phyloP scores from a whole-genome alignment of 1,284 basidiomycete genomes.

The Sutorius eximius region DNA sequence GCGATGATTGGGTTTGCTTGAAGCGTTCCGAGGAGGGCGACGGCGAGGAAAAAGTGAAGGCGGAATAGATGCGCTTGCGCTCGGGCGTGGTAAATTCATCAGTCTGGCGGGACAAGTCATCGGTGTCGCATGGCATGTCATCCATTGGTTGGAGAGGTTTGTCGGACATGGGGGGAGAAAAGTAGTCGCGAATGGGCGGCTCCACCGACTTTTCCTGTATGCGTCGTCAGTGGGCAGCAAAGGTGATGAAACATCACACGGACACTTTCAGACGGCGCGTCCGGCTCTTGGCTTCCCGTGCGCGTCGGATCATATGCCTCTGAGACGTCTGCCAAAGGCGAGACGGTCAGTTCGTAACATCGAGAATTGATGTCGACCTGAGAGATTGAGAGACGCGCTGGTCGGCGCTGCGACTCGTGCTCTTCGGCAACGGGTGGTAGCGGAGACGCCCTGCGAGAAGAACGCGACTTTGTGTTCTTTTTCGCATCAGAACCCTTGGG shows the following conservation, averaged over 20 bases:
- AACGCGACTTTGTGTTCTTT: conserved; percentile 34
- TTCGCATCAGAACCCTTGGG: conserved; percentile 23
- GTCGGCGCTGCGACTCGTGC: conserved; percentile 33
- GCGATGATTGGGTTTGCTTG: conserved; percentile 35
- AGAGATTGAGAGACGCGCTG: conserved; percentile 24
- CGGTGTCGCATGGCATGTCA: conserved; percentile 18
- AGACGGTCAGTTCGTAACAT: conserved; percentile 64
- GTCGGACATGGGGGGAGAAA: conserved; percentile 37
- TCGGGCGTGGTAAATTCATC: conserved; percentile 64
- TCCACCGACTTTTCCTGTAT: conserved; percentile 50
- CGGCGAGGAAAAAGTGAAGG: conserved; percentile 74
- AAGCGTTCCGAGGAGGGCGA: conserved; percentile 57
- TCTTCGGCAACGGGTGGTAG: conserved; percentile 50
- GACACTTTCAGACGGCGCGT: conserved; percentile 26
- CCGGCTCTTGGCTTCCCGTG: conserved; percentile 40
- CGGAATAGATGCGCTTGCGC: conserved; percentile 65
- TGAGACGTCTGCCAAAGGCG: conserved; percentile 62
- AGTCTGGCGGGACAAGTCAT: conserved; percentile 29
- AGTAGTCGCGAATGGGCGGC: conserved; percentile 54
- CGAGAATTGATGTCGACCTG: conserved; percentile 49
- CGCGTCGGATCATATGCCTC: conserved; percentile 45
- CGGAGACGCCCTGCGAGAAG: conserved; percentile 41
- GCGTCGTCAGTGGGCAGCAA: conserved; percentile 16
- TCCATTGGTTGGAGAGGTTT: conserved; percentile 13
- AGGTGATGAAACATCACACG: conserved; percentile 7